Percentiles rank a stretch among this genome's conserved stretches.
These are phyloP conservation scores for Willaertia magna DNA, from an alignment of 208 protist species.

Conservation along the genomic window DNA sequence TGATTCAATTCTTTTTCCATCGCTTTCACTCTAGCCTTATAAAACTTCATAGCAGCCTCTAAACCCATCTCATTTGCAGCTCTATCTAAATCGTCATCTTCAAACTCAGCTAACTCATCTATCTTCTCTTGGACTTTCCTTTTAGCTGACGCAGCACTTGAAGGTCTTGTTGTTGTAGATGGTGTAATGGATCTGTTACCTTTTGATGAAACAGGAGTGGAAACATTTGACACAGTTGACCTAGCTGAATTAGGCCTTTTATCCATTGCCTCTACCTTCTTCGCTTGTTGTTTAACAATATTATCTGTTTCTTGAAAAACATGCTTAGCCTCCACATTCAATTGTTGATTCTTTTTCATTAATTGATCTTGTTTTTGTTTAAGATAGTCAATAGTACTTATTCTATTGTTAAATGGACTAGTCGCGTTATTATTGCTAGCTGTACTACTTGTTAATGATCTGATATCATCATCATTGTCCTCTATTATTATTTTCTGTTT, in stretches of 20 bases:
- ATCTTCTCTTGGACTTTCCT: not conserved
- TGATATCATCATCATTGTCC: not conserved
- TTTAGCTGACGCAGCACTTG: not conserved
- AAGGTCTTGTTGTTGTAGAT: not conserved
- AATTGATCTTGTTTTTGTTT: not conserved
- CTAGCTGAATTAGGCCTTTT: not conserved
- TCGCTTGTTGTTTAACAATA: not conserved
- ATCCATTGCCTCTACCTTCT: not conserved
- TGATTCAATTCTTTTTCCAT: not conserved
- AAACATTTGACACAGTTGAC: not conserved
- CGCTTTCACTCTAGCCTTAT: not conserved
- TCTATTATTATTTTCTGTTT: not conserved
- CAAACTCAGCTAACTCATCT: not conserved
- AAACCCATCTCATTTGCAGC: not conserved
- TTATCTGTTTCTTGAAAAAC: not conserved
- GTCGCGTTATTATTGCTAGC: not conserved
- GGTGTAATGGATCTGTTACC: not conserved
- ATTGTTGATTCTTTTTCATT: not conserved
- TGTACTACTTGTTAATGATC: not conserved
- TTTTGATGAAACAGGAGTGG: not conserved
- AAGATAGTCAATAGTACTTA: not conserved
- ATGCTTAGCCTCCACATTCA: not conserved
- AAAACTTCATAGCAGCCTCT: constrained; percentile 9
- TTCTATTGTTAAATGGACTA: not conserved
- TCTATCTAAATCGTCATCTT: not conserved